Evolutionary conservation across 768 basidiomycete genomes (phyloP).

Genomic region (Hypholoma sublateritium): DNA sequence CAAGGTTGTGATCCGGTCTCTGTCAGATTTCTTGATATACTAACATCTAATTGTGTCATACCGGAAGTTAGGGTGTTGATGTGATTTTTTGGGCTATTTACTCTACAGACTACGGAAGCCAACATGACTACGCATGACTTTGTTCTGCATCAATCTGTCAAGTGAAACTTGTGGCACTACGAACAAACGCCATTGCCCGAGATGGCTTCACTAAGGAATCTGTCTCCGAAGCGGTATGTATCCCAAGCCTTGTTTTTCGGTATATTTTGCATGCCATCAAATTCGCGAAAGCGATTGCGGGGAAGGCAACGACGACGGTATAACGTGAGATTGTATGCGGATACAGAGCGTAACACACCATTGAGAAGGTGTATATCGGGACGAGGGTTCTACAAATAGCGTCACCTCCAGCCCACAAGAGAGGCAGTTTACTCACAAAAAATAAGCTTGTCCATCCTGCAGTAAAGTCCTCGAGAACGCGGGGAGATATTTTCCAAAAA

Average conservation of each 20-base stretch:
- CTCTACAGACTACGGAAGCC: too few relatives aligned
- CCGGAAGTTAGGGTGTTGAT: too few relatives aligned
- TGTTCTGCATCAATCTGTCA: too few relatives aligned
- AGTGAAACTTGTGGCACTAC: too few relatives aligned
- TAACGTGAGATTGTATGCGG: background rate
- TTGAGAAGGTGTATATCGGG: background rate
- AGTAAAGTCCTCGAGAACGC: background rate
- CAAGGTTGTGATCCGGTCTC: too few relatives aligned
- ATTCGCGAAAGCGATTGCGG: background rate
- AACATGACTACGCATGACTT: too few relatives aligned
- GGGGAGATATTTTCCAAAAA: background rate
- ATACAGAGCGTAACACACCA: background rate
- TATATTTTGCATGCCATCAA: background rate
- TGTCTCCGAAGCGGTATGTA: background rate
- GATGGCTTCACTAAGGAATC: too few relatives aligned
- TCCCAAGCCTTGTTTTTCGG: background rate
- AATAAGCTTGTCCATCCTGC: background rate
- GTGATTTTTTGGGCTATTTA: too few relatives aligned
- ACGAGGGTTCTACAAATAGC: background rate
- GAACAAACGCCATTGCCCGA: too few relatives aligned
- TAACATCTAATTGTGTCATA: too few relatives aligned
- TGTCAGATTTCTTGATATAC: too few relatives aligned
- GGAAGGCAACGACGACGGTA: background rate
- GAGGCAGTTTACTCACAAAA: background rate
- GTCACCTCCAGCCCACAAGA: background rate